Base-by-base conservation (phyloP, 441 rosid species). In the Codiaeum variegatum region DNA sequence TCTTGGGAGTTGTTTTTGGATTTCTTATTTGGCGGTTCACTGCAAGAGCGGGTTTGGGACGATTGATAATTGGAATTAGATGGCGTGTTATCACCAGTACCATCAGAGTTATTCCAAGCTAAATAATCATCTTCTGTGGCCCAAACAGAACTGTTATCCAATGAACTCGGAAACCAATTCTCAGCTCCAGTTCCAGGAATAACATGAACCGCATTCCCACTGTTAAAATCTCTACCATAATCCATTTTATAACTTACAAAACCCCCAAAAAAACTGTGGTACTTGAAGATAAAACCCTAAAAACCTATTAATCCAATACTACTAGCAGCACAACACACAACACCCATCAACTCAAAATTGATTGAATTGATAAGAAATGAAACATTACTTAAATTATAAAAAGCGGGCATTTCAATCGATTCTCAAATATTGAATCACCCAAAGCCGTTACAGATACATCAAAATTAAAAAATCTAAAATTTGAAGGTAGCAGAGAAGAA, bases 81-180 rank as follows among this genome's bases (percentile, higher is more conserved):
- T 1, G 79, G 82, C 0, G 76, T 66, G 71, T 67, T 74, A 64
- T 74, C 90, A 62, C 23, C 36, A 7, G 74, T 64, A 24, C 69
- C 76, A 26, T 83, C 88, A 5, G 62, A 73, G 67, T 77, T 76
- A 77, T 81, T 78, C 86, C 89, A 83, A 73, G 70, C 78, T 16
- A 83, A 84, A 87, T 88, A 88, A 21, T 90, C 96, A 23, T 90
- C 97, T 42, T 88, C 92, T 18, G 91, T 88, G 12, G 96, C 97
- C 96, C 96, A 90, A 31, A 88, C 87, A 13, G 83, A 49, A 62
- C 46, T 69, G 26, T 66, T 62, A 68, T 88, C 94, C 3, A 42
- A 58, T 65, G 87, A 70, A 84, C 82, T 88, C 7, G 85, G 91
- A 52, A 82, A 71, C 86, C 84, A 82, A 74, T 74, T 85, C 23